phyloP scores from a whole-genome alignment of 2,329 filamentous ascomycete genomes.

The Aspergillus jensenii region DNA sequence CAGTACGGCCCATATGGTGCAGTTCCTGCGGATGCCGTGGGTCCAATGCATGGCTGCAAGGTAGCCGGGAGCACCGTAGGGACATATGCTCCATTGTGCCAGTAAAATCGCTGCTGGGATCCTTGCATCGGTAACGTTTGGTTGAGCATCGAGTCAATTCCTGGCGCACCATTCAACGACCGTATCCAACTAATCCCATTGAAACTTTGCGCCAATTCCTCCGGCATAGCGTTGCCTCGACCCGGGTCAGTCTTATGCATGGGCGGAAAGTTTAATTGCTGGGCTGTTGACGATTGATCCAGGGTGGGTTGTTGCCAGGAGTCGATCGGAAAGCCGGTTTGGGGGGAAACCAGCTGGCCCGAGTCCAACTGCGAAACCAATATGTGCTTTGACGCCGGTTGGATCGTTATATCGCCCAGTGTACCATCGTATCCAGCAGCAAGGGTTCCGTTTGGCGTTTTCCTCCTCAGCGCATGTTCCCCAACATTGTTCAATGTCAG shows the following conservation, averaged over 20 bases:
- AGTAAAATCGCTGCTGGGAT: slow-evolving; percentile 40
- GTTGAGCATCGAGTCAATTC: slow-evolving; percentile 62
- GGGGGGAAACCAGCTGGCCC: slow-evolving; percentile 33
- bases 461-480: slow-evolving; percentile 82
- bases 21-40: slow-evolving; percentile 58
- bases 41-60: slow-evolving; percentile 57
- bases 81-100: slow-evolving; percentile 51
- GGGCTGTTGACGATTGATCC: slow-evolving; percentile 30
- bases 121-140: slow-evolving; percentile 52
- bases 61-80: slow-evolving; percentile 61
- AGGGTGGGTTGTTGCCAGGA: slow-evolving; percentile 31
- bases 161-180: slow-evolving; percentile 47
- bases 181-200: slow-evolving; percentile 44
- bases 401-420: slow-evolving; percentile 68
- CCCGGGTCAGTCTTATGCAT: slow-evolving; percentile 38
- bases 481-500: slow-evolving; percentile 22
- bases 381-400: slow-evolving; percentile 79
- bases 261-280: slow-evolving; percentile 39
- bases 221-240: slow-evolving; percentile 24
- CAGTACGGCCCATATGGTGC: slow-evolving; percentile 63
- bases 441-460: slow-evolving; percentile 92
- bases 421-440: slow-evolving; percentile 89
- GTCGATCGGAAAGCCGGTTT: slow-evolving; percentile 32
- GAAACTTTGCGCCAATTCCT: slow-evolving; percentile 32
- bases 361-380: slow-evolving; percentile 63